Percentiles rank a stretch among this genome's conserved stretches.
These are phyloP conservation scores for Cyanodermella asteris DNA, from an alignment of 2,329 filamentous ascomycete species.

Conservation along the genomic window DNA sequence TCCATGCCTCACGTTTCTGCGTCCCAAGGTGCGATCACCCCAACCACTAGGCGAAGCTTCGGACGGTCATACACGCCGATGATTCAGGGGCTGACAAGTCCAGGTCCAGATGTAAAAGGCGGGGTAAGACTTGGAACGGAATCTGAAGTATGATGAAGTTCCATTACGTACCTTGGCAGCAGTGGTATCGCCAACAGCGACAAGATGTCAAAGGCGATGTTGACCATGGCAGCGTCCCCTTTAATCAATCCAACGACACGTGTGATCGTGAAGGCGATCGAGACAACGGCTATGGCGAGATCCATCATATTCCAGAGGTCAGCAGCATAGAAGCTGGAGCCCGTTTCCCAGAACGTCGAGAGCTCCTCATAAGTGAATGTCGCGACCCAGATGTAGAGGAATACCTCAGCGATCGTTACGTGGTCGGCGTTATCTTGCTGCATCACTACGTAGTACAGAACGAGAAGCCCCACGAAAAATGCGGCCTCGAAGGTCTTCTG, in stretches of 20 bases:
- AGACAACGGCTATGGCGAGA: conserved; percentile 52
- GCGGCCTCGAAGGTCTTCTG: conserved; percentile 65
- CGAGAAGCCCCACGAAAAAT: conserved; percentile 57
- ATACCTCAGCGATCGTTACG: conserved; percentile 46
- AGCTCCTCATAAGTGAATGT: conserved; percentile 78
- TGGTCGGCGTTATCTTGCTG: conserved; percentile 45
- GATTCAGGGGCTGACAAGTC: conserved; percentile 3
- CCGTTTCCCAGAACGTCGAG: conserved; percentile 67
- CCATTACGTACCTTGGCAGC: conserved; percentile 49
- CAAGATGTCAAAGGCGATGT: conserved; percentile 72
- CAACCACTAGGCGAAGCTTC: too few relatives aligned
- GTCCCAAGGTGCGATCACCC: too few relatives aligned
- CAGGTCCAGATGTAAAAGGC: neutral
- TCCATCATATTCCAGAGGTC: conserved; percentile 66
- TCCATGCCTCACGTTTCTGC: too few relatives aligned
- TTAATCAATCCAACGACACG: conserved; percentile 48
- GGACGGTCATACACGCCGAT: conserved; percentile 6
- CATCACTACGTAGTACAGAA: conserved; percentile 70
- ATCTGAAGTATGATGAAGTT: conserved; percentile 5
- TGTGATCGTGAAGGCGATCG: conserved; percentile 46
- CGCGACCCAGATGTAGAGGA: conserved; percentile 68
- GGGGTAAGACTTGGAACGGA: too few relatives aligned
- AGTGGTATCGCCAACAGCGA: conserved; percentile 76
- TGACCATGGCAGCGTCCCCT: conserved; percentile 39
- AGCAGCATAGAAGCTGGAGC: conserved; percentile 62